Base-by-base conservation (phyloP, 2,329 filamentous ascomycete species). In the Hypoxylon rubiginosum region DNA sequence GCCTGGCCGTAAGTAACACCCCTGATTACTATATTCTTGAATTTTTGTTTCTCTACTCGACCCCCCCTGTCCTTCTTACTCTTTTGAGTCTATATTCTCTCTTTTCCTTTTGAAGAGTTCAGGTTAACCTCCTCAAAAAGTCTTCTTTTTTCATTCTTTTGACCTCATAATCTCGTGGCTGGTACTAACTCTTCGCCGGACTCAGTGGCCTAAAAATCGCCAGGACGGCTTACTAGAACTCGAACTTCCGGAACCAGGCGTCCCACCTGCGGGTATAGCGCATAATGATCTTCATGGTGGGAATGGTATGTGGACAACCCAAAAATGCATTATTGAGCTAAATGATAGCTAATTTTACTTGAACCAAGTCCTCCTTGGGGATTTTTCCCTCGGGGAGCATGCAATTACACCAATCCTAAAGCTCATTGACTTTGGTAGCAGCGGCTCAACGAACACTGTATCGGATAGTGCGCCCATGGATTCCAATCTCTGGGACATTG, bases 371-470 rank as follows among this genome's bases (percentile, higher is more conserved):
- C 26, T 66, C 19, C 10, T 62, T 7, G 63, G 58, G 6, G 63
- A 66, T 2, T 48, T 53, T 21, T 15, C 9, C 32, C 7, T 26
- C 2, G 3, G 36, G 13, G 63, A 66, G 17, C 63, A 66, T 21
- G 17, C 5, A 10, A 51, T 62, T 21, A 46, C 63, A 39, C 63
- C 63, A 15, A 51, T 62, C 11, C 11, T 66, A 5, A 66, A 62
- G 43, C 9, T 66, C 5, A 62, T 66, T 26, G 63, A 66, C 49
- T 66, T 66, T 15, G 63, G 63, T 45, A 3, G 10, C 15, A 26
- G 43, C 10, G 9, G 26, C 39, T 34, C n/a, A 4, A 10, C 3
- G 51, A n/a, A 3, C n/a, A 11, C 11, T n/a, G n/a, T n/a, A n/a
- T n/a, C n/a, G n/a, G n/a, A n/a, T n/a, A n/a, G n/a, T n/a, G n/a